Evolutionary conservation across 2,329 filamentous ascomycete genomes (phyloP).

Genomic region (Helotiales sp.): DNA sequence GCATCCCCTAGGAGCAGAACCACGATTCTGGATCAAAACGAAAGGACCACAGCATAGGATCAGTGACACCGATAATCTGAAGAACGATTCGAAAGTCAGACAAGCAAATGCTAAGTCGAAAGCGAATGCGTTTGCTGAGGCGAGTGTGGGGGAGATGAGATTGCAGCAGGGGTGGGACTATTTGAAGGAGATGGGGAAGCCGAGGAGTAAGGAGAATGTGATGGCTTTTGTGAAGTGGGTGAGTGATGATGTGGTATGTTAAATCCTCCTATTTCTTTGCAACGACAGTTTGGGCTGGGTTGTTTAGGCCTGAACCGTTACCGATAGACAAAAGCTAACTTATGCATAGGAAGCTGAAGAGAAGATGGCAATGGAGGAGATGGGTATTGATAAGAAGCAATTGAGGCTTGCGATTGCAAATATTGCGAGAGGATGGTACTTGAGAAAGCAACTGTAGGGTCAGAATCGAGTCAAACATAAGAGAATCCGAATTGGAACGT

Average conservation of each 20-base stretch:
- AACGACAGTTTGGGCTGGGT: too few relatives aligned
- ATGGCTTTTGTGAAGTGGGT: conserved; percentile 20
- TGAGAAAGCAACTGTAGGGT: too few relatives aligned
- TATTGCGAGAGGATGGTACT: conserved; percentile 6
- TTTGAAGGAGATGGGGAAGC: conserved; percentile 18
- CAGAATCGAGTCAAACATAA: too few relatives aligned
- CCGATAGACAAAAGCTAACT: too few relatives aligned
- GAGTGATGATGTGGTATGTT: conserved; percentile 19
- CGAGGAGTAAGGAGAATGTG: conserved; percentile 6
- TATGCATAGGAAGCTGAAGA: conserved; percentile 7
- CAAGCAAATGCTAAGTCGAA: background rate
- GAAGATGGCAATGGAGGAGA: conserved; percentile 1
- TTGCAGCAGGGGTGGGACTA: conserved; percentile 25
- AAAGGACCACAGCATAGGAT: conserved; percentile 21
- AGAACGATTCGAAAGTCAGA: background rate
- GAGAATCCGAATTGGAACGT: background rate
- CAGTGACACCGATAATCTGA: conserved; percentile 10
- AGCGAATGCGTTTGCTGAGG: conserved; percentile 18
- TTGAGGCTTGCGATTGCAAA: background rate
- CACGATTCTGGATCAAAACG: conserved; percentile 27
- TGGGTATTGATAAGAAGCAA: background rate
- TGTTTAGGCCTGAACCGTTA: too few relatives aligned
- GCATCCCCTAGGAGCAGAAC: conserved; percentile 19
- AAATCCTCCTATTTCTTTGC: too few relatives aligned
- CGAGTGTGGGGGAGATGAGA: conserved; percentile 17